Conservation (phyloP, 1,139 yeast genomes). For the Chernovozyma sophiae-reginae region DNA sequence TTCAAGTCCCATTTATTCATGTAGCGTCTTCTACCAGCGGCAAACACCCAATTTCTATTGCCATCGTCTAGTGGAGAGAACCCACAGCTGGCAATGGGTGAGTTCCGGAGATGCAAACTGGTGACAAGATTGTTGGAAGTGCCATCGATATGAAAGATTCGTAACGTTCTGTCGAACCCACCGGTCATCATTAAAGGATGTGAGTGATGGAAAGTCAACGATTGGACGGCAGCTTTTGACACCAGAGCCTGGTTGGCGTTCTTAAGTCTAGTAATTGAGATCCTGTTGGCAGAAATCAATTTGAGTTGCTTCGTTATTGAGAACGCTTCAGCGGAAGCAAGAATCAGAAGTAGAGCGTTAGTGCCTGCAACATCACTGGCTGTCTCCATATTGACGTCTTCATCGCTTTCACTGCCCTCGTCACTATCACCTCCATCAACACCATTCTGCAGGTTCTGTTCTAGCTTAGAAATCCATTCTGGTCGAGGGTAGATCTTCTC, state of each 20-base stretch:
- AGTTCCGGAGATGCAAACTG: constrained; percentile 69
- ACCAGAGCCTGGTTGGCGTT: constrained; percentile 76
- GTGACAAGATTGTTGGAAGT: constrained; percentile 76
- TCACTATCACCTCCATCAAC: constrained; percentile 16
- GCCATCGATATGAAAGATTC: constrained; percentile 93
- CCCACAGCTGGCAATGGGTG: constrained; percentile 75
- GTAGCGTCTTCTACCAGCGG: constrained; percentile 89
- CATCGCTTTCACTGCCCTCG: constrained; percentile 30
- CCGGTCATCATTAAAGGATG: constrained; percentile 85
- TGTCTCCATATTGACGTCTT: constrained; percentile 25
- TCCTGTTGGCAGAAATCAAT: constrained; percentile 63
- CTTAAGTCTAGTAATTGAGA: constrained; percentile 74
- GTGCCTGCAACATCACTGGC: constrained; percentile 31
- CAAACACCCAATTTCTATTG: constrained; percentile 54
- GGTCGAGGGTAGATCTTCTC: constrained; percentile 88
- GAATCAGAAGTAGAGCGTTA: constrained; percentile 55
- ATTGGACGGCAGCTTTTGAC: constrained; percentile 77
- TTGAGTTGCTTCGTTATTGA: constrained; percentile 46
- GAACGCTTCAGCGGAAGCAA: constrained; percentile 57
- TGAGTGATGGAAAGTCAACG: constrained; percentile 77
- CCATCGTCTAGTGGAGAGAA: constrained; percentile 42
- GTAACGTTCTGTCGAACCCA: constrained; percentile 85
- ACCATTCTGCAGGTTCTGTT: constrained; percentile 20
- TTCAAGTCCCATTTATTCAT: constrained; percentile 90
- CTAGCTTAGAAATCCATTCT: constrained; percentile 62